Evolutionary conservation across 2,329 filamentous ascomycete genomes (phyloP).

Genomic region (Aspergillus ochraceoroseus): DNA sequence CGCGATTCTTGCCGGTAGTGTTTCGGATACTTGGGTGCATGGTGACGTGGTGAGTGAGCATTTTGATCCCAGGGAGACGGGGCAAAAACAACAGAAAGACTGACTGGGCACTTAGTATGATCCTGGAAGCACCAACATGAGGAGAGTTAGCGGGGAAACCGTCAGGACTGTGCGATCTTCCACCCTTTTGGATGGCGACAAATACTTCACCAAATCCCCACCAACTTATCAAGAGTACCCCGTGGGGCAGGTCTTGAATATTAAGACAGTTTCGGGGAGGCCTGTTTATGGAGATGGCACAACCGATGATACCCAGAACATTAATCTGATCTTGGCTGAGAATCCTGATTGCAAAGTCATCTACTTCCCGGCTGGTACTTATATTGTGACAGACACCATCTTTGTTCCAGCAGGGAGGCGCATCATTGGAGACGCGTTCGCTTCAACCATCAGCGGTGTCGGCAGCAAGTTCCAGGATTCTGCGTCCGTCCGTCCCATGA

Average conservation of each 20-base stretch:
- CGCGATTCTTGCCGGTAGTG: conserved; percentile 19
- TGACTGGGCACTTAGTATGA: conserved; percentile 14
- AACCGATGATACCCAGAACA: conserved; percentile 37
- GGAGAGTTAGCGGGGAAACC: conserved; percentile 27
- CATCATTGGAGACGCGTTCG: conserved; percentile 53
- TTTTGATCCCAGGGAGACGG: background rate
- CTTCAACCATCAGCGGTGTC: conserved; percentile 47
- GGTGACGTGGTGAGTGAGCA: conserved; percentile 28
- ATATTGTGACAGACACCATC: conserved; percentile 46
- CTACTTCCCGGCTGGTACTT: conserved; percentile 55
- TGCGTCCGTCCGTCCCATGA: conserved; percentile 44
- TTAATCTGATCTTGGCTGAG: conserved; percentile 32
- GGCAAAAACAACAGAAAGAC: background rate
- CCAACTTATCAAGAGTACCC: conserved; percentile 45
- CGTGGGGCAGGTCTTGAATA: conserved; percentile 43
- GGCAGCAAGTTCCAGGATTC: conserved; percentile 46
- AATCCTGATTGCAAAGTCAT: conserved; percentile 47
- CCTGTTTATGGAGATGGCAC: conserved; percentile 43
- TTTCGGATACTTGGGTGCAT: conserved; percentile 30
- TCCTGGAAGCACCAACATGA: conserved; percentile 15
- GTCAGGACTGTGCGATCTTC: conserved; percentile 29
- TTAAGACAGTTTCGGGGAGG: conserved; percentile 43
- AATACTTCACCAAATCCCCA: conserved; percentile 41
- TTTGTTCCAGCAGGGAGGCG: conserved; percentile 47
- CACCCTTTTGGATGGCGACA: conserved; percentile 29